Base-by-base conservation (phyloP, 768 basidiomycete genomes). In the Suillus weaverae region DNA sequence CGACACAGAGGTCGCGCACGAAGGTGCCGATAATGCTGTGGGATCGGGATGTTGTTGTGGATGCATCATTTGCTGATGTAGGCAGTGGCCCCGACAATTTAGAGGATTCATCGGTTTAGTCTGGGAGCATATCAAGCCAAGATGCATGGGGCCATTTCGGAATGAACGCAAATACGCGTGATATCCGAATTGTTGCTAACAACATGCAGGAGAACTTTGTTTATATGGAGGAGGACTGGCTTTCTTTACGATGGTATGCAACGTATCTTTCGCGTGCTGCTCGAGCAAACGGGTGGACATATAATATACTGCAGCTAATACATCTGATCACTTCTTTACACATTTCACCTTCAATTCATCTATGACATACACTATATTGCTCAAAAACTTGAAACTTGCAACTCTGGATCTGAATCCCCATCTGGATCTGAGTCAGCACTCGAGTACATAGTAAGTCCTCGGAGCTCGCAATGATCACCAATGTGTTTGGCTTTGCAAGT, bases 51-150 rank as follows among this genome's bases (percentile, higher is more conserved):
- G 80, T 62, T 82, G 81, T 55, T 70, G 72, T 7, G 74, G 78
- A 8, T 83, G 81, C 69, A 67, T 77, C 14, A 74, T 83, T 8
- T 82, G 79, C 64, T 83, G 62, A 73, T 55, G 57, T 20, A 16
- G 57, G 22, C 16, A 38, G 55, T 18, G 14, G 22, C 1, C 13
- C 22, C 36, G 9, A 38, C n/a, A 4, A 20, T 26, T 26, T 10
- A 38, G 36, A 57, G 39, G 16, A 16, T 18, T 10, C 38, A 30
- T 39, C 26, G 9, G 14, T 6, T 48, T 36, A 35, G 55, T 16
- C 36, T 38, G 22, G n/a, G 6, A 38, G 20, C 20, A n/a, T n/a
- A n/a, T 7, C 11, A 30, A 48, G 14, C 16, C 50, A 16, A 30
- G 50, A 48, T 48, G 46, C 2, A 13, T 22, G 14, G 5, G 7